Conservation (phyloP, 2,329 filamentous ascomycete species). For the Bipolaris oryzae region DNA sequence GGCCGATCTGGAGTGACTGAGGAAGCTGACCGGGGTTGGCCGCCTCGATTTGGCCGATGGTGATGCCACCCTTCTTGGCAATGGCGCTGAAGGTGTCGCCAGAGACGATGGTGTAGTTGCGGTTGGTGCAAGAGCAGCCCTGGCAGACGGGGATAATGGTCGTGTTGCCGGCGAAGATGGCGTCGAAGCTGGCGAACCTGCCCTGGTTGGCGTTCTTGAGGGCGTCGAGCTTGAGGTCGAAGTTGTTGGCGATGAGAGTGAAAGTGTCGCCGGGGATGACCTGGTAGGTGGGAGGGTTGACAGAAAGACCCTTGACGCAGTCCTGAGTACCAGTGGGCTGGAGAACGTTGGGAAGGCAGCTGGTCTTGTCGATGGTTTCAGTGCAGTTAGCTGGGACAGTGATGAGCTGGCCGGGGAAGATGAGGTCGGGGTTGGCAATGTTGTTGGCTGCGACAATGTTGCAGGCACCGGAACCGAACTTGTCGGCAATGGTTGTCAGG, state of each 20-base stretch:
- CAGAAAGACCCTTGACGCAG: conserved; percentile 3
- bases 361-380: not conserved
- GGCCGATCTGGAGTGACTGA: not conserved
- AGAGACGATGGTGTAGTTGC: not conserved
- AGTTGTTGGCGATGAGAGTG: conserved; percentile 1
- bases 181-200: not conserved
- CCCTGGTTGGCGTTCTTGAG: not conserved
- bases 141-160: conserved; percentile 1
- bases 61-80: not conserved
- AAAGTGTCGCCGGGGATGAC: not conserved
- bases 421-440: not conserved
- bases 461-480: not conserved
- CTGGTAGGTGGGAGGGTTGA: not conserved
- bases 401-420: not conserved
- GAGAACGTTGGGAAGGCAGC: not conserved
- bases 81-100: conserved; percentile 5
- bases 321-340: not conserved
- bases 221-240: not conserved
- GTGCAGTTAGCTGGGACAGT: not conserved
- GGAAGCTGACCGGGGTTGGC: conserved; percentile 1
- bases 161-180: not conserved
- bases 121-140: not conserved
- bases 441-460: conserved; percentile 3
- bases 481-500: not conserved
- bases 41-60: conserved; percentile 1